phyloP scores from a whole-genome alignment of 2,329 filamentous ascomycete genomes.

The Pleoardoris graminearum region DNA sequence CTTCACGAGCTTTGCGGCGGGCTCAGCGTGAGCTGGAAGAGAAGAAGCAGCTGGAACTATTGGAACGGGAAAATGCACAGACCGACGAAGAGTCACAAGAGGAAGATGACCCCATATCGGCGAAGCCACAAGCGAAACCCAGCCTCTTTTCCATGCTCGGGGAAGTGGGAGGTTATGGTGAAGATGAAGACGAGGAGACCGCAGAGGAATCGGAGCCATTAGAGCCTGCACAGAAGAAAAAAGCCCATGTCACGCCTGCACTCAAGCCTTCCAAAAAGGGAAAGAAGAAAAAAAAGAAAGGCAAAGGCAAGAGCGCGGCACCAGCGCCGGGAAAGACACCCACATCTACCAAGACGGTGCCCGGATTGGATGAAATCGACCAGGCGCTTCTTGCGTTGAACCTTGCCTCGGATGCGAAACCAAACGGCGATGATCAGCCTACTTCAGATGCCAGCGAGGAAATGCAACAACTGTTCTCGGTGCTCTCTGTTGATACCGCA shows the following conservation, averaged over 20 bases:
- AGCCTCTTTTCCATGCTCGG: slow-evolving; percentile 54
- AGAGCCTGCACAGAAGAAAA: slow-evolving; percentile 26
- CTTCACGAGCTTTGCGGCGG: slow-evolving; percentile 66
- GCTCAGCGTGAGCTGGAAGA: slow-evolving; percentile 65
- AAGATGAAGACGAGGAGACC: slow-evolving; percentile 40
- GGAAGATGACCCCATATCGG: slow-evolving; percentile 20
- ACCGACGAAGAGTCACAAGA: slow-evolving; percentile 47
- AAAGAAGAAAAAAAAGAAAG: slow-evolving; percentile 66
- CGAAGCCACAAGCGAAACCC: slow-evolving; percentile 37
- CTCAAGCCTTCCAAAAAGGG: slow-evolving; percentile 47
- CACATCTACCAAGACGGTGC: slow-evolving; percentile 27
- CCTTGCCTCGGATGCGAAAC: slow-evolving; percentile 31
- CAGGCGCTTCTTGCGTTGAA: slow-evolving; percentile 62
- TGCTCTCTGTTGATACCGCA: slow-evolving; percentile 67
- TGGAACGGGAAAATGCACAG: slow-evolving; percentile 40
- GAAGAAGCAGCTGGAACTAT: slow-evolving; percentile 52
- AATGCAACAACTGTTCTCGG: slow-evolving; percentile 53
- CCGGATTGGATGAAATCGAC: slow-evolving; percentile 66
- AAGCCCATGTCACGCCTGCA: slow-evolving; percentile 27
- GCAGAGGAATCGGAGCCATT: slow-evolving; percentile 36
- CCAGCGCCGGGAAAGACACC: slow-evolving; percentile 22
- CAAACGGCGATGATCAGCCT: slow-evolving; percentile 22
- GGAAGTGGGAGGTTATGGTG: slow-evolving; percentile 45
- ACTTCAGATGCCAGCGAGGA: slow-evolving; percentile 39
- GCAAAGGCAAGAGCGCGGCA: slow-evolving; percentile 55